Evolutionary conservation across 371 early-diverging fungal species (phyloP).

Genomic region (Lichtheimia corymbifera): DNA sequence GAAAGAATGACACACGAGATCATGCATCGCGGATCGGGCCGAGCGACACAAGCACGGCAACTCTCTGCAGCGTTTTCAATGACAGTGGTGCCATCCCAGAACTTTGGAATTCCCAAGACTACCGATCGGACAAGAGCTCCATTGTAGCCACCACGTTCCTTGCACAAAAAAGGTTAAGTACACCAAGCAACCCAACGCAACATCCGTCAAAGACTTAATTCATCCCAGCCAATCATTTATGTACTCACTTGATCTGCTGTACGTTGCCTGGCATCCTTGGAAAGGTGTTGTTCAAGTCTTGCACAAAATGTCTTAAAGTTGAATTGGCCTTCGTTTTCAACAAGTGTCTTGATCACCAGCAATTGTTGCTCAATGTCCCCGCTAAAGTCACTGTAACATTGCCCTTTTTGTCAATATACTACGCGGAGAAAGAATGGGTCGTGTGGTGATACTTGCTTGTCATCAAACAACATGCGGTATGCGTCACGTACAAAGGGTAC

Average conservation of each 20-base stretch:
- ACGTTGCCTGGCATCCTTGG: constrained; percentile 5
- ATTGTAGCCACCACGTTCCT: constrained; percentile 51
- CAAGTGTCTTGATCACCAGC: constrained; percentile 54
- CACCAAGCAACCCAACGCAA: too few species aligned
- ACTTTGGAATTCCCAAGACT: constrained; percentile 57
- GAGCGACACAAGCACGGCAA: constrained; percentile 54
- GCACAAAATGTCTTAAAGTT: constrained; percentile 52
- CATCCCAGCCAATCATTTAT: not conserved
- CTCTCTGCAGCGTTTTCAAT: constrained; percentile 60
- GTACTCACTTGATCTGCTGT: constrained; percentile 7
- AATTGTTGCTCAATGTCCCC: constrained; percentile 72
- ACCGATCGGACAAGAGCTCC: constrained; percentile 69
- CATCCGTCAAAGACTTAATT: too few species aligned
- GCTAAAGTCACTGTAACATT: constrained; percentile 56
- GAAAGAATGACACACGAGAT: constrained; percentile 60
- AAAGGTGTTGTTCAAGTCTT: constrained; percentile 42
- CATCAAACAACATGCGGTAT: constrained; percentile 40
- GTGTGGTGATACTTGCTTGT: constrained; percentile 32
- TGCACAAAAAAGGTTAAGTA: not conserved
- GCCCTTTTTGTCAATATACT: constrained; percentile 1
- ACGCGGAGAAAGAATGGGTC: constrained; percentile 28
- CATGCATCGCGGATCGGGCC: constrained; percentile 71
- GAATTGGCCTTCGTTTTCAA: constrained; percentile 53
- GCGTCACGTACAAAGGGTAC: constrained; percentile 37
- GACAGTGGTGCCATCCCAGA: constrained; percentile 65